These are phyloP conservation scores for Podila horticola DNA, from an alignment of 192 early-diverging fungal genomes.

Conservation along the genomic window DNA sequence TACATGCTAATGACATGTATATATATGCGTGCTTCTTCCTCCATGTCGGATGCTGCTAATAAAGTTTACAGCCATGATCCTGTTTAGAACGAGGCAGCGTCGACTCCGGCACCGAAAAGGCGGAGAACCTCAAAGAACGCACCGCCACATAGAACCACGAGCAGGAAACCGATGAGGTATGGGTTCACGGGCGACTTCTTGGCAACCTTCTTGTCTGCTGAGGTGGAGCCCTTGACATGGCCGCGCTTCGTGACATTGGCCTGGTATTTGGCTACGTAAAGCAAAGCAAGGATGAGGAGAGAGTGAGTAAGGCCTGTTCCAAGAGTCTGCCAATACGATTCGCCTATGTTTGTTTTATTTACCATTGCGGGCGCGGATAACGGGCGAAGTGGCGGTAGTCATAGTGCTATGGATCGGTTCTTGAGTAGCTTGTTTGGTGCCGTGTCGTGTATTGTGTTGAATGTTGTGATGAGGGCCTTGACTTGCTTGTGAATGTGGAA, in stretches of 20 bases:
- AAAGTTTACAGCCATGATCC: not conserved
- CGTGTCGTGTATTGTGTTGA: not conserved
- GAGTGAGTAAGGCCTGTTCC: not conserved
- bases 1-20: not conserved
- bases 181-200: constrained; percentile 22
- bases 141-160: constrained; percentile 29
- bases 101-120: constrained; percentile 21
- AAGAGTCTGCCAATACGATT: not conserved
- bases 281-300: not conserved
- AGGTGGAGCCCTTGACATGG: constrained; percentile 8
- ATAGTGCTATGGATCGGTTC: constrained; percentile 6
- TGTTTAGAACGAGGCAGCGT: constrained; percentile 3
- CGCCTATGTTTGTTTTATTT: not conserved
- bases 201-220: constrained; percentile 8
- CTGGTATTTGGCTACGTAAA: constrained; percentile 35
- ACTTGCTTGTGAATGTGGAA: not conserved
- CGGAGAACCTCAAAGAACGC: constrained; percentile 38
- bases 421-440: not conserved
- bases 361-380: constrained; percentile 43
- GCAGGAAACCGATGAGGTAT: constrained; percentile 19
- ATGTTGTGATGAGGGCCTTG: not conserved
- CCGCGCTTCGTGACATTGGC: constrained; percentile 46
- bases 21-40: not conserved
- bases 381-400: constrained; percentile 31
- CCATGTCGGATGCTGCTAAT: not conserved